These are phyloP conservation scores for Ogataea sp. DNA, from an alignment of 805 yeast genomes.

Conservation along the genomic window DNA sequence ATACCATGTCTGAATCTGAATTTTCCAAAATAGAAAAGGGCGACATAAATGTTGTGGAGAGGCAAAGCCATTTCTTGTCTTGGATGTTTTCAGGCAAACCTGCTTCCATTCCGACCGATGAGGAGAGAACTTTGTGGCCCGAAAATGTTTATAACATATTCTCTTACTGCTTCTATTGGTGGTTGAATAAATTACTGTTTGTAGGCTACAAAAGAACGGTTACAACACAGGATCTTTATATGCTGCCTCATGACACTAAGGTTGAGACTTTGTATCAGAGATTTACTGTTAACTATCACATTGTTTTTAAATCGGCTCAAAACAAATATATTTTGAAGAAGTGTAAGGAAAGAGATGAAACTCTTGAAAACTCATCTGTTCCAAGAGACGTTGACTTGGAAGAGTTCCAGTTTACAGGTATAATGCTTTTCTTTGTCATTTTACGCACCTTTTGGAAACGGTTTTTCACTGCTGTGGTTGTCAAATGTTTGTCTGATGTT, in stretches of 20 bases:
- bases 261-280: slow-evolving; percentile 29
- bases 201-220: slow-evolving; percentile 66
- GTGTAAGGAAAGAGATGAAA: slow-evolving; percentile 18
- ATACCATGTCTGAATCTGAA: not conserved
- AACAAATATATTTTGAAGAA: slow-evolving; percentile 16
- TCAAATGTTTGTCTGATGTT: slow-evolving; percentile 36
- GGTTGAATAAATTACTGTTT: slow-evolving; percentile 56
- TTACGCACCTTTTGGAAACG: slow-evolving; percentile 41
- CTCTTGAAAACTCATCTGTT: slow-evolving; percentile 11
- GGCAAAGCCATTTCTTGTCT: slow-evolving; percentile 42
- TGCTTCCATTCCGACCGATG: slow-evolving; percentile 41
- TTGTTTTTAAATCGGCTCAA: slow-evolving; percentile 23
- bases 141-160: slow-evolving; percentile 32
- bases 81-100: slow-evolving; percentile 40
- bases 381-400: slow-evolving; percentile 11
- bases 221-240: slow-evolving; percentile 53
- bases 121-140: slow-evolving; percentile 46
- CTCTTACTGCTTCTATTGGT: slow-evolving; percentile 48
- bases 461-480: slow-evolving; percentile 32
- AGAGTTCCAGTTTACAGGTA: slow-evolving; percentile 17
- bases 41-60: not conserved
- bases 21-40: not conserved
- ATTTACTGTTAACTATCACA: slow-evolving; percentile 28
- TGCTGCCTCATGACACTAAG: slow-evolving; percentile 33
- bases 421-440: slow-evolving; percentile 27